These are phyloP conservation scores for Colletotrichum magnum DNA, from an alignment of 2,329 filamentous ascomycete species.

Conservation along the genomic window DNA sequence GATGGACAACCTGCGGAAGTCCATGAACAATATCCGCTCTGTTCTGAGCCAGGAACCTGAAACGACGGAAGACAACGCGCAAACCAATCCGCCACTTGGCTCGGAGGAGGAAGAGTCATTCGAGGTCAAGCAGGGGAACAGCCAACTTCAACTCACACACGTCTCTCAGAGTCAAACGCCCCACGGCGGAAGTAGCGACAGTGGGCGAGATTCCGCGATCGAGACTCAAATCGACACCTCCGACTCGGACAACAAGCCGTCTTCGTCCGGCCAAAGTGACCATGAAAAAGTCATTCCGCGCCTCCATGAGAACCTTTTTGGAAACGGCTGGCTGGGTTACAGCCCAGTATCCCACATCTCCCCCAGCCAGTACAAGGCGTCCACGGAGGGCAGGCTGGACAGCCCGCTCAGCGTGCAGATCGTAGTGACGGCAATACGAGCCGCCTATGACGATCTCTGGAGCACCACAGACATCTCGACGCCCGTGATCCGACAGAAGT, in stretches of 20 bases:
- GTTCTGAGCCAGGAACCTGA: background rate
- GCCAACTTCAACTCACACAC: too few relatives aligned
- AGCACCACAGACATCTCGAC: background rate
- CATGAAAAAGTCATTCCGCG: background rate
- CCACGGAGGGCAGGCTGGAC: background rate
- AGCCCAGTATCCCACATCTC: background rate
- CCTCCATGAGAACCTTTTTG: background rate
- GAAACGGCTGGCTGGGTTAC: slow-evolving; percentile 9
- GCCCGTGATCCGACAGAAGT: background rate
- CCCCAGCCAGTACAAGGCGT: background rate
- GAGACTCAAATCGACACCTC: background rate
- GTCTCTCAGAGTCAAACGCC: too few relatives aligned
- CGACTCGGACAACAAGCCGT: background rate
- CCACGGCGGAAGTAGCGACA: too few relatives aligned
- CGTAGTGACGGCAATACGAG: background rate
- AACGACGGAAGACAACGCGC: background rate
- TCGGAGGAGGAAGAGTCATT: background rate
- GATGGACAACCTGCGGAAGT: slow-evolving; percentile 5
- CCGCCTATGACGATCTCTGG: slow-evolving; percentile 1
- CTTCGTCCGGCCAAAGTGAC: background rate
- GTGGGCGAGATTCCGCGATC: too few relatives aligned
- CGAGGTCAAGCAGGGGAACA: background rate
- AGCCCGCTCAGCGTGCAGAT: slow-evolving; percentile 8
- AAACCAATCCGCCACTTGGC: background rate
- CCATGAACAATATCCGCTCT: slow-evolving; percentile 8